phyloP scores from a whole-genome alignment of 2,329 filamentous ascomycete species.

The Tolypocladium inflatum region DNA sequence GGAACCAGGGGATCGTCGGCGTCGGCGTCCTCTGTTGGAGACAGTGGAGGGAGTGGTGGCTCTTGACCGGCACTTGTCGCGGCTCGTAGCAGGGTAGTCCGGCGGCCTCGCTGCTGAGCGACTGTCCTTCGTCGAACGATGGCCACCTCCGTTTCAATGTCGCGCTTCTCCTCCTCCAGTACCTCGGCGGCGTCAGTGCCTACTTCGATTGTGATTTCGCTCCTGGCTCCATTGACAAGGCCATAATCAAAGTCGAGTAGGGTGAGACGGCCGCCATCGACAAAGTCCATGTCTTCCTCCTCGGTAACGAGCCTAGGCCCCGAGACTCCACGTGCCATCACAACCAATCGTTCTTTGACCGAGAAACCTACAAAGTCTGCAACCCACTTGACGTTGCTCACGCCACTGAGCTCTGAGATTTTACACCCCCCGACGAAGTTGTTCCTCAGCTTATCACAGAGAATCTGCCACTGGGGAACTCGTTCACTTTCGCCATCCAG shows the following conservation, averaged over 20 bases:
- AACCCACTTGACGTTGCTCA: conserved; percentile 66
- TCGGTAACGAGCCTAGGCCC: conserved; percentile 49
- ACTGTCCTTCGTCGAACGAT: conserved; percentile 68
- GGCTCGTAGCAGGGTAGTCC: conserved; percentile 38
- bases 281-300: conserved; percentile 63
- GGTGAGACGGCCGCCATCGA: conserved; percentile 67
- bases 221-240: conserved; percentile 41
- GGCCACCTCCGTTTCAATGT: conserved; percentile 69
- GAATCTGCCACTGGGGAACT: conserved; percentile 58
- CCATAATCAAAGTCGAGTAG: conserved; percentile 67
- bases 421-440: conserved; percentile 60
- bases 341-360: conserved; percentile 50
- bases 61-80: conserved; percentile 30
- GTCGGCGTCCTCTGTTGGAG: conserved; percentile 19
- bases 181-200: conserved; percentile 60
- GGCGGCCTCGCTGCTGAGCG: conserved; percentile 45
- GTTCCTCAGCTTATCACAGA: conserved; percentile 61
- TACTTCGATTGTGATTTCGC: conserved; percentile 61
- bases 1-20: conserved; percentile 45
- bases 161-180: conserved; percentile 63
- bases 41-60: conserved; percentile 18
- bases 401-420: conserved; percentile 54
- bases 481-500: conserved; percentile 21
- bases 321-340: conserved; percentile 61
- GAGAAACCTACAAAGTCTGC: conserved; percentile 39